Evolutionary conservation across 1,284 basidiomycete genomes (phyloP), one percentile per base, ranked within the genome.

Genomic region (Thecaphora frezii): DNA sequence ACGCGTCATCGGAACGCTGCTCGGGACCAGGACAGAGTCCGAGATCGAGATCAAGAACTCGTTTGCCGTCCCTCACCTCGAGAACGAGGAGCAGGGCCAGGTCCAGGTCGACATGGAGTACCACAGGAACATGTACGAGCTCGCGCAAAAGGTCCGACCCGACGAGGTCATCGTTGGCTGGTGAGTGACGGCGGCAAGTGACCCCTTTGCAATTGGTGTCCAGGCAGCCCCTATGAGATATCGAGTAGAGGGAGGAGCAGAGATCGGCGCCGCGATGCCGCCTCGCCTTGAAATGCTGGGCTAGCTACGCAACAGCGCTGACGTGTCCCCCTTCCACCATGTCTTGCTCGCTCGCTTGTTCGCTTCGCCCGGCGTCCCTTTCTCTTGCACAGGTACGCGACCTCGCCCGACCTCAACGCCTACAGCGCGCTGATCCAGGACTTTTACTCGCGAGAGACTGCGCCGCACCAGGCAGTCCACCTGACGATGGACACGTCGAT

Each of bases 351-450:
- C 10, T 22, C 10, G n/a, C 23, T 21, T 41, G n/a, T 18, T 18
- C 10, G 12, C 23, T 21, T 21, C 18, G 19, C 23, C 23, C 40
- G 5, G 3, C 23, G 5, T 9, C 26, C 4, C 23, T n/a, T 4
- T 7, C 24, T 28, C 7, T 19, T 18, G 18, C 24, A 13, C 42
- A 53, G 51, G 51, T 78, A 78, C 53, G 73, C 74, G 21, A 76
- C 76, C 22, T 71, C 64, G 63, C 89, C 89, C 3, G 87, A 89
- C 64, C 85, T 98, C 58, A 94, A 96, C 83, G 91, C 90, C 16
- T 94, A 94, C 83, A 94, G 93, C 42, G 93, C 96, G 21, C 85
- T 99, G 66, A 96, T 99, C 76, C 96, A 98, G 85, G 93, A 97
- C 82, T 97, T 97, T 82, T 98, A 96, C 81, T 87, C 90, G 38